These are phyloP conservation scores for Termitomyces sp. DNA, from an alignment of 768 basidiomycete genomes.

Conservation along the genomic window DNA sequence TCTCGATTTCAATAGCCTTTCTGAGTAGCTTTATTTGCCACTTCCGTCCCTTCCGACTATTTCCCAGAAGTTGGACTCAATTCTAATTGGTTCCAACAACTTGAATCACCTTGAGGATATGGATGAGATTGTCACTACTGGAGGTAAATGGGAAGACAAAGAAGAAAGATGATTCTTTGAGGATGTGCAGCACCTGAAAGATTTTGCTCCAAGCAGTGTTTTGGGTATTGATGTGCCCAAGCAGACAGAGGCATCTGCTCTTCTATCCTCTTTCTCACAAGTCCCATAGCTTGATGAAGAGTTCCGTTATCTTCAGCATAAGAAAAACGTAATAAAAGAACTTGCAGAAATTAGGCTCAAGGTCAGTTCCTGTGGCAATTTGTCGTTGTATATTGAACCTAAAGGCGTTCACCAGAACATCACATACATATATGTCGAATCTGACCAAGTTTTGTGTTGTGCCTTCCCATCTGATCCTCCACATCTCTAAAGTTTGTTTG, in stretches of 20 bases:
- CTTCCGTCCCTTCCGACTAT: conserved; percentile 82
- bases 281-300: conserved; percentile 84
- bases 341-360: conserved; percentile 82
- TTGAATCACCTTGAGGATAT: conserved; percentile 38
- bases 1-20: conserved; percentile 50
- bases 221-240: conserved; percentile 67
- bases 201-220: conserved; percentile 86
- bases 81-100: conserved; percentile 60
- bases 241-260: conserved; percentile 32
- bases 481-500: conserved; percentile 95
- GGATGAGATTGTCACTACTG: conserved; percentile 52
- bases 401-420: conserved; percentile 60
- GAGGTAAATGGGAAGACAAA: conserved; percentile 97
- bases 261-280: conserved; percentile 2
- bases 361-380: conserved; percentile 35
- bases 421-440: conserved; percentile 80
- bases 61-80: conserved; percentile 78
- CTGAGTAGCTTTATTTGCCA: conserved; percentile 83
- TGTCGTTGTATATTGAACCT: neutral
- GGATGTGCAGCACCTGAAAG: conserved; percentile 85
- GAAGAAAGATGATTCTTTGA: conserved; percentile 94
- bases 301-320: conserved; percentile 90
- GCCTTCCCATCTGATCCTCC: conserved; percentile 86
- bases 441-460: conserved; percentile 95
- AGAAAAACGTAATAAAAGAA: conserved; percentile 91